A percentile compares a stretch with the other conserved stretches of the same genome.
phyloP scores from a whole-genome alignment of 176 grass and related monocot genomes.

The Neostapfia colusana region DNA sequence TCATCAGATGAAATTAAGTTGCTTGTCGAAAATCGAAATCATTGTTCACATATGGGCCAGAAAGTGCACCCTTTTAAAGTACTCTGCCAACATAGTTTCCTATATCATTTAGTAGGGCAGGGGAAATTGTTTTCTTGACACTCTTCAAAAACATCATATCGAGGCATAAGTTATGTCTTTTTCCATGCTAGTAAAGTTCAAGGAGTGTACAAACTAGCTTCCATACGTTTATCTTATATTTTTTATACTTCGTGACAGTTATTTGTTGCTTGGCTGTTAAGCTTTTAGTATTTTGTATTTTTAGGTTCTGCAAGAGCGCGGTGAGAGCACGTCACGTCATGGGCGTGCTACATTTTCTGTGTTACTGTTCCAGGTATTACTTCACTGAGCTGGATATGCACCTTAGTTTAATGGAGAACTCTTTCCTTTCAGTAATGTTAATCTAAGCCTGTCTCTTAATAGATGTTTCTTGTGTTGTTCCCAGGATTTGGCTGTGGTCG shows the following conservation, averaged over 20 bases:
- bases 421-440: constrained; percentile 15
- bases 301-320: constrained; percentile 92
- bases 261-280: constrained; percentile 28
- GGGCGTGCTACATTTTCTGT: constrained; percentile 98
- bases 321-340: constrained; percentile 96
- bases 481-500: constrained; percentile 97
- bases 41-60: constrained; percentile 20
- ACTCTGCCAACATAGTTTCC: background rate
- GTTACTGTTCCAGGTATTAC: constrained; percentile 85
- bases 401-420: background rate
- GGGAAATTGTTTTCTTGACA: constrained; percentile 13
- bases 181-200: background rate
- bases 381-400: constrained; percentile 7
- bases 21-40: background rate
- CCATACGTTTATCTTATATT: constrained; percentile 10
- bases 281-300: constrained; percentile 27
- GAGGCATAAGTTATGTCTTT: background rate
- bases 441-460: constrained; percentile 26
- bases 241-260: background rate
- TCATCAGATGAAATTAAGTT: constrained; percentile 13
- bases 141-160: background rate
- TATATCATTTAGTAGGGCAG: background rate
- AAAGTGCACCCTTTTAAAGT: constrained; percentile 1
- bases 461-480: constrained; percentile 34
- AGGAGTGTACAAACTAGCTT: background rate